Conservation (phyloP, 495 filamentous ascomycete genomes). For the Evernia prunastri region DNA sequence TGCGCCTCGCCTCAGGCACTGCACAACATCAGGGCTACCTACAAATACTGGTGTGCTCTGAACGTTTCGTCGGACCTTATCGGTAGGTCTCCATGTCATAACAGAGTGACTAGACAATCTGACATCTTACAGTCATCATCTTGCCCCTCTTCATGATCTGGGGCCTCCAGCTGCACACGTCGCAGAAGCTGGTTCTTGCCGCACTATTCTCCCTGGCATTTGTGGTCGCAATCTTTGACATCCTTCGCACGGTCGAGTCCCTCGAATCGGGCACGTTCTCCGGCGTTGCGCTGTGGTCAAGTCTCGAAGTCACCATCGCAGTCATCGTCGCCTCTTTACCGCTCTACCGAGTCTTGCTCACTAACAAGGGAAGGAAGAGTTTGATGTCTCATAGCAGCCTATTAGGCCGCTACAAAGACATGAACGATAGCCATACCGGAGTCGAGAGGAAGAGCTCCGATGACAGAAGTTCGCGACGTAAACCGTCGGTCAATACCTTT, state of each 20-base stretch:
- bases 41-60: conserved; percentile 23
- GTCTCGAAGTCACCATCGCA: conserved; percentile 21
- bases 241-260: conserved; percentile 21
- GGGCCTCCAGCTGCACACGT: conserved; percentile 13
- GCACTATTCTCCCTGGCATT: conserved; percentile 18
- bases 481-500: conserved; percentile 9
- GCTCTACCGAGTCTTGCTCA: conserved; percentile 16
- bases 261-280: conserved; percentile 18
- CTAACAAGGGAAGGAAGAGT: conserved; percentile 11
- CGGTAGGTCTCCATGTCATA: neutral
- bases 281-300: conserved; percentile 19
- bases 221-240: conserved; percentile 19
- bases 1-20: conserved; percentile 13
- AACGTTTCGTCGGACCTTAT: conserved; percentile 18
- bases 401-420: conserved; percentile 9
- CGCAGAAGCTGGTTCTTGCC: conserved; percentile 13
- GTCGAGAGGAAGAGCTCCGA: conserved; percentile 7
- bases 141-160: conserved; percentile 20
- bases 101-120: neutral
- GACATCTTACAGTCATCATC: conserved; percentile 11
- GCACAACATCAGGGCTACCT: conserved; percentile 16
- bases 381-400: conserved; percentile 6
- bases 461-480: neutral
- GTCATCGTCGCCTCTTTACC: conserved; percentile 19
- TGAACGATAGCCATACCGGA: conserved; percentile 5